phyloP scores from a whole-genome alignment of 2,329 filamentous ascomycete genomes.

The Pseudogymnoascus sp. region DNA sequence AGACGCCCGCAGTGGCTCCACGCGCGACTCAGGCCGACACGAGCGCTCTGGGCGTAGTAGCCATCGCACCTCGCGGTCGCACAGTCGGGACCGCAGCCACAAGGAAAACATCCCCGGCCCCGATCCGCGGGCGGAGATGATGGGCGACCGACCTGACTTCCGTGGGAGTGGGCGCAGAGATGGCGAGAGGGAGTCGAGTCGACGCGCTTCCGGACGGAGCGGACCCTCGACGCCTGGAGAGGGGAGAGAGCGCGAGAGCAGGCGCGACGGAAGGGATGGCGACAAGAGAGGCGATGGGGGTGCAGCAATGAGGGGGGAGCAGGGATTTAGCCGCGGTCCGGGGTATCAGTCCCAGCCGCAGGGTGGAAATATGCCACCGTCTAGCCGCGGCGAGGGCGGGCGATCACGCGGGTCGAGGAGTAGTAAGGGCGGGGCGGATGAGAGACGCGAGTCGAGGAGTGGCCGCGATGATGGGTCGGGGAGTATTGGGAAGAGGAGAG shows the following conservation, averaged over 20 bases:
- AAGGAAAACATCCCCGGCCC: not conserved
- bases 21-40: conserved; percentile 19
- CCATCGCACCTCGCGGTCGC: conserved; percentile 9
- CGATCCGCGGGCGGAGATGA: not conserved
- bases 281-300: conserved; percentile 21
- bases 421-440: not conserved
- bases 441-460: conserved; percentile 5
- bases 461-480: not conserved
- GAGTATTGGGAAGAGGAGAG: not conserved
- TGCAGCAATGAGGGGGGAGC: conserved; percentile 9
- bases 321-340: conserved; percentile 30
- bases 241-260: conserved; percentile 19
- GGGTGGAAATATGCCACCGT: conserved; percentile 20
- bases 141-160: conserved; percentile 2
- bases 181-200: conserved; percentile 21
- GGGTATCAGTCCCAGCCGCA: conserved; percentile 30
- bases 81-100: not conserved
- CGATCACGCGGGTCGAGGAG: not conserved
- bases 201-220: conserved; percentile 18
- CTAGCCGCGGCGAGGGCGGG: not conserved
- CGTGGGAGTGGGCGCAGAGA: conserved; percentile 14
- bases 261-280: conserved; percentile 27
- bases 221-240: conserved; percentile 19
- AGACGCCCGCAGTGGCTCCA: not conserved
- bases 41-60: conserved; percentile 26